Conservation (phyloP, 192 early-diverging fungal genomes). For the Coemansia aciculifera region DNA sequence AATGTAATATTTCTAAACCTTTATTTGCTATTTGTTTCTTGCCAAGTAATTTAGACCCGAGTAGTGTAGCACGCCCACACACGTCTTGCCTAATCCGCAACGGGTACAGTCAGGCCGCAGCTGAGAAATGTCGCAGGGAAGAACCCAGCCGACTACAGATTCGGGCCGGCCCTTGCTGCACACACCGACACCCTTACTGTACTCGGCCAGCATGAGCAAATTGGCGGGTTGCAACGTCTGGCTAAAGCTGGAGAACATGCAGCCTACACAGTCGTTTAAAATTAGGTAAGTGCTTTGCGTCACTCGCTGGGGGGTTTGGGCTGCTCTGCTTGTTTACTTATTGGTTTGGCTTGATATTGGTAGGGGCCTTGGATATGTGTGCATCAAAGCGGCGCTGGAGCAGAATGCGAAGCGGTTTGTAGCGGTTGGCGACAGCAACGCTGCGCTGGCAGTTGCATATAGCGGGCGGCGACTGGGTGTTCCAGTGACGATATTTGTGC, state of each 20-base stretch:
- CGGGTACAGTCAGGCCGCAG: not conserved
- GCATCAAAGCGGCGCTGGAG: constrained; percentile 54
- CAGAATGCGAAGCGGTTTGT: constrained; percentile 58
- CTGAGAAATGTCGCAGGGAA: not conserved
- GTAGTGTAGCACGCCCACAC: not conserved
- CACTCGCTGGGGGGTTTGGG: not conserved
- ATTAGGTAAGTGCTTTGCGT: constrained; percentile 52
- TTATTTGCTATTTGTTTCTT: not conserved
- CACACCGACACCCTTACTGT: constrained; percentile 43
- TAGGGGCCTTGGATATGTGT: constrained; percentile 67
- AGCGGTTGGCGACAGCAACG: constrained; percentile 64
- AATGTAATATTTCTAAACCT: not conserved
- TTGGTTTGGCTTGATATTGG: not conserved
- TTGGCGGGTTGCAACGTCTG: constrained; percentile 62
- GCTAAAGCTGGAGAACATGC: constrained; percentile 76
- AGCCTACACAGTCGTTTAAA: constrained; percentile 77
- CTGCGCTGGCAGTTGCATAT: constrained; percentile 67
- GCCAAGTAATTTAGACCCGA: too few relatives aligned
- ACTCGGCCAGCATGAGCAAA: constrained; percentile 46
- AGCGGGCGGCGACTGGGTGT: constrained; percentile 62
- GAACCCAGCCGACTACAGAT: not conserved
- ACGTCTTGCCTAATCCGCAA: not conserved
- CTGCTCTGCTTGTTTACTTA: not conserved
- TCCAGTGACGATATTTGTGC: constrained; percentile 61
- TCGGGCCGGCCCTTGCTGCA: constrained; percentile 19